These are phyloP conservation scores for Penicillium glabrum DNA, from an alignment of 2,329 filamentous ascomycete genomes.

Conservation along the genomic window DNA sequence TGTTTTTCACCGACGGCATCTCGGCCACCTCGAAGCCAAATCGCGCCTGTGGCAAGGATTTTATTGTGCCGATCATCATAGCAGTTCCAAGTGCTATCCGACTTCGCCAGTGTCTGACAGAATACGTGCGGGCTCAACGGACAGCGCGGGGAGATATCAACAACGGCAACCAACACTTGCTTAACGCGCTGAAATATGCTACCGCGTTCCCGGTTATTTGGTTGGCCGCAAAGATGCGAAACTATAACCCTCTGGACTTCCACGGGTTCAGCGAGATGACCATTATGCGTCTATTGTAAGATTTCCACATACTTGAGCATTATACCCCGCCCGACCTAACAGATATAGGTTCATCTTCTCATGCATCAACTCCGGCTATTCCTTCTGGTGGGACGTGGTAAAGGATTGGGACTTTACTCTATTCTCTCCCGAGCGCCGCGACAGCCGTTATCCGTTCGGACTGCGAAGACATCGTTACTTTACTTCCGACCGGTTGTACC, in stretches of 20 bases:
- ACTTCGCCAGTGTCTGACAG: slow-evolving; percentile 86
- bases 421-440: slow-evolving; percentile 63
- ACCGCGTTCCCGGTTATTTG: slow-evolving; percentile 90
- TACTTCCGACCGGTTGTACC: slow-evolving; percentile 73
- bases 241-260: slow-evolving; percentile 53
- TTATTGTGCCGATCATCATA: slow-evolving; percentile 82
- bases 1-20: slow-evolving; percentile 73
- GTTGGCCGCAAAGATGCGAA: slow-evolving; percentile 71
- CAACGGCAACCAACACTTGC: slow-evolving; percentile 83
- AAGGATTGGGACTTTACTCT: slow-evolving; percentile 96
- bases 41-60: slow-evolving; percentile 73
- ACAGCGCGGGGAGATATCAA: slow-evolving; percentile 49
- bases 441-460: slow-evolving; percentile 70
- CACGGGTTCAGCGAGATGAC: slow-evolving; percentile 55
- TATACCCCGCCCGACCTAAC: background rate
- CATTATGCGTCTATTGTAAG: slow-evolving; percentile 57
- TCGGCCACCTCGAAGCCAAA: slow-evolving; percentile 80
- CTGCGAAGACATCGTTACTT: slow-evolving; percentile 75
- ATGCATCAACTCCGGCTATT: slow-evolving; percentile 82
- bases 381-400: slow-evolving; percentile 97
- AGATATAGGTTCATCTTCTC: slow-evolving; percentile 67
- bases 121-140: slow-evolving; percentile 72
- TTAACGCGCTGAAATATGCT: slow-evolving; percentile 94
- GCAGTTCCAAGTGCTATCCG: slow-evolving; percentile 81
- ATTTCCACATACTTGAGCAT: background rate